Percentiles rank a stretch among this genome's conserved stretches.
Conservation (phyloP, 2,329 filamentous ascomycete genomes). For the Daldinia eschscholtzii region DNA sequence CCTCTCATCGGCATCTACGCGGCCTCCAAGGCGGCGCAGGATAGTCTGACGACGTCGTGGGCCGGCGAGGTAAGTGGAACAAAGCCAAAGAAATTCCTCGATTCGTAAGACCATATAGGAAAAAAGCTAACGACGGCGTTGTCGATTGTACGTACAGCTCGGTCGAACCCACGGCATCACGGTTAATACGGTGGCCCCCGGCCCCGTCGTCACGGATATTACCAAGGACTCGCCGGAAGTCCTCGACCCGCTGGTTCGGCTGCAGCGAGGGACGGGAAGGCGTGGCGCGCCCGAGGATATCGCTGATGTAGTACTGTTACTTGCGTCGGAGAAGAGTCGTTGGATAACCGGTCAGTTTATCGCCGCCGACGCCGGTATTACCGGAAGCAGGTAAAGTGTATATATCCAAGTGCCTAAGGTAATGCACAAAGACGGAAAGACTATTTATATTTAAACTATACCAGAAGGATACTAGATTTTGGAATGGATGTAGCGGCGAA, state of each 20-base stretch:
- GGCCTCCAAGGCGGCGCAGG: slow-evolving; percentile 54
- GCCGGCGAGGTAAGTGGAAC: slow-evolving; percentile 51
- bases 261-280: slow-evolving; percentile 46
- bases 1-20: slow-evolving; percentile 45
- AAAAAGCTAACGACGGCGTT: too few species aligned
- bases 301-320: slow-evolving; percentile 51
- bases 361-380: slow-evolving; percentile 52
- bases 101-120: too few species aligned
- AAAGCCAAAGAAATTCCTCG: not conserved
- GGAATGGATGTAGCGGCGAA: not conserved
- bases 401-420: too few species aligned
- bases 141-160: slow-evolving; percentile 33
- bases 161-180: slow-evolving; percentile 51
- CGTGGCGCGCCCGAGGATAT: slow-evolving; percentile 49
- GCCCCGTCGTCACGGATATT: slow-evolving; percentile 50
- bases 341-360: slow-evolving; percentile 54
- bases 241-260: slow-evolving; percentile 8
- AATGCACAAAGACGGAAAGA: not conserved
- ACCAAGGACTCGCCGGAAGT: slow-evolving; percentile 10
- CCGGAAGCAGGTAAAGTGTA: slow-evolving; percentile 9
- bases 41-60: slow-evolving; percentile 53
- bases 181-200: slow-evolving; percentile 53
- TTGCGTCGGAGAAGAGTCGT: slow-evolving; percentile 52
- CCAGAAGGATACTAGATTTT: not conserved
- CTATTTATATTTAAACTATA: not conserved